These are phyloP conservation scores for Rhododendron henanense DNA, from an alignment of 148 eudicot genomes.

Conservation along the genomic window DNA sequence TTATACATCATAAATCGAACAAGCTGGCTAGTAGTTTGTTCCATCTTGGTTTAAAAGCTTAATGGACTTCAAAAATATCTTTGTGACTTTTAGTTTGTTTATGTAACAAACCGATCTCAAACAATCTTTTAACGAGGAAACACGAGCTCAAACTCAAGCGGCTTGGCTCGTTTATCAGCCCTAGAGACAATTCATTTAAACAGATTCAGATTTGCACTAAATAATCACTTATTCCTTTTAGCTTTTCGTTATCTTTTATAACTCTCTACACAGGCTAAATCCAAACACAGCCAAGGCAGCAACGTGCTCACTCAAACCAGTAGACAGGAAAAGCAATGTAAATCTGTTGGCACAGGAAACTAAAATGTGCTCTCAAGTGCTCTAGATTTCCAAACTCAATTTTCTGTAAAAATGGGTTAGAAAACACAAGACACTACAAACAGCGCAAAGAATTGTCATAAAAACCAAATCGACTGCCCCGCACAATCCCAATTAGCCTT, in stretches of 20 bases:
- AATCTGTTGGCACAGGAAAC: background rate
- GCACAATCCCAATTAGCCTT: constrained; percentile 11
- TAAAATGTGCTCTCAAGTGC: background rate
- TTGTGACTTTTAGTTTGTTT: too few relatives aligned
- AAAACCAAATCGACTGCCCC: constrained; percentile 4
- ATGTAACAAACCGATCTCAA: too few relatives aligned
- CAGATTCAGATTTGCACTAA: background rate
- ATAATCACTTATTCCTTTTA: background rate
- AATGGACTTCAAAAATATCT: too few relatives aligned
- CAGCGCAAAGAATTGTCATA: constrained; percentile 5
- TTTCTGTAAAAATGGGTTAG: background rate
- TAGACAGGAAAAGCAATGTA: background rate
- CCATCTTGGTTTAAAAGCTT: too few relatives aligned
- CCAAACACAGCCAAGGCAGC: background rate
- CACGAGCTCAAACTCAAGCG: too few relatives aligned
- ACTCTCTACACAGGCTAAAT: background rate
- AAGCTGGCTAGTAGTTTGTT: too few relatives aligned
- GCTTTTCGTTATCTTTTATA: background rate
- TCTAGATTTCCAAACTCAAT: background rate
- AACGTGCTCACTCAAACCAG: background rate
- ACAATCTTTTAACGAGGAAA: too few relatives aligned
- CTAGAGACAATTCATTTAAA: too few relatives aligned
- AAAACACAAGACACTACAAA: background rate
- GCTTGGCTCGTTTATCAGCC: too few relatives aligned
- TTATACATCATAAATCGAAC: too few relatives aligned